Evolutionary conservation across 306 rosid species (phyloP).

Genomic region (Vigna trinervia): DNA sequence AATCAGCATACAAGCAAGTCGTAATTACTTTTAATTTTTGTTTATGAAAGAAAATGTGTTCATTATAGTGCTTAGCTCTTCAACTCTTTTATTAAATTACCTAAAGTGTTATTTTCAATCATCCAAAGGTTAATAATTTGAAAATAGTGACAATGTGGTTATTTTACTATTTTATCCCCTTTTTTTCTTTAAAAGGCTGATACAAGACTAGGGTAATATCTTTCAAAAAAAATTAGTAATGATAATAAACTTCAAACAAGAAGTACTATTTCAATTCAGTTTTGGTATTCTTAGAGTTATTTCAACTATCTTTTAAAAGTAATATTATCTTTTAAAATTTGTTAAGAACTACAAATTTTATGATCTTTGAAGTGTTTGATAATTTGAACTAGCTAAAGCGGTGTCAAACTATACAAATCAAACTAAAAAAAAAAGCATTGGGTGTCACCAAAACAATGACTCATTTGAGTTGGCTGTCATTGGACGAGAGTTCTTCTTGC

Average conservation of each 20-base stretch:
- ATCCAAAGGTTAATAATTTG: constrained; percentile 13
- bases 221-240: background rate
- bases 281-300: too few relatives aligned
- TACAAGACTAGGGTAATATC: background rate
- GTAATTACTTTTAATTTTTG: background rate
- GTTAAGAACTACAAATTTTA: too few relatives aligned
- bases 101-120: background rate
- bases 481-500: too few relatives aligned
- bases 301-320: too few relatives aligned
- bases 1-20: background rate
- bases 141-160: constrained; percentile 27
- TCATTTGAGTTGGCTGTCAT: too few relatives aligned
- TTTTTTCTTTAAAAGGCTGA: constrained; percentile 3
- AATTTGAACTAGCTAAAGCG: too few relatives aligned
- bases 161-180: background rate
- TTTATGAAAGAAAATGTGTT: background rate
- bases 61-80: background rate
- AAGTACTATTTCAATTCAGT: too few relatives aligned
- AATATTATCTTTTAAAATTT: too few relatives aligned
- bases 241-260: background rate
- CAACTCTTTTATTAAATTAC: constrained; percentile 5
- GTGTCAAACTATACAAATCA: too few relatives aligned
- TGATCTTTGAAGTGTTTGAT: too few relatives aligned
- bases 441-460: too few relatives aligned
- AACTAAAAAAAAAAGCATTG: too few relatives aligned